These are phyloP conservation scores for Cladosporium cucumerinum DNA, from an alignment of 2,329 filamentous ascomycete genomes.

Conservation along the genomic window DNA sequence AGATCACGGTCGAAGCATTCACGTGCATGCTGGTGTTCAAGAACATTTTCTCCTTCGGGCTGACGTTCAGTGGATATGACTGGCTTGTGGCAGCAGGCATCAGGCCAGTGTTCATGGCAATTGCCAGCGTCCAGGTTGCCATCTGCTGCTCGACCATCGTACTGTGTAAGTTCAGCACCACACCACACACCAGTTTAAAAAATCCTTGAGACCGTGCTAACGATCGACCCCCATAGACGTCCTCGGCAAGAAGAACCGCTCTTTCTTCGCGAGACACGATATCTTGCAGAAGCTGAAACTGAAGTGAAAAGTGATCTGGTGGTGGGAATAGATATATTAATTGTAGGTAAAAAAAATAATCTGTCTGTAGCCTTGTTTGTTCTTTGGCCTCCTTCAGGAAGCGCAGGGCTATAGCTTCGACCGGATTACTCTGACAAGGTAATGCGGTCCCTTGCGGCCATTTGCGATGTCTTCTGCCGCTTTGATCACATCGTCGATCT, in stretches of 20 bases:
- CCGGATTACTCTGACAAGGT: conserved; percentile 4
- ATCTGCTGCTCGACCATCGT: conserved; percentile 73
- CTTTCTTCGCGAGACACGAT: conserved; percentile 73
- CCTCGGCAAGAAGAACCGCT: conserved; percentile 72
- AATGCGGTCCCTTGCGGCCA: conserved; percentile 3
- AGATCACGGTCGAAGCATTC: conserved; percentile 82
- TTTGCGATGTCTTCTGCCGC: background rate
- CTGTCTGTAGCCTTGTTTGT: background rate
- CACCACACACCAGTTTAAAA: background rate
- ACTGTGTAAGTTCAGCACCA: conserved; percentile 61
- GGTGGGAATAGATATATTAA: background rate
- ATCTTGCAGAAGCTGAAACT: conserved; percentile 50
- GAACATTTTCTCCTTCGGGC: conserved; percentile 83
- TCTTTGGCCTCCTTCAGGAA: too few relatives aligned
- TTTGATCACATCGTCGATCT: conserved; percentile 10
- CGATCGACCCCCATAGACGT: conserved; percentile 53
- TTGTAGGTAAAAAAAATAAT: background rate
- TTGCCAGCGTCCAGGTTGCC: conserved; percentile 73
- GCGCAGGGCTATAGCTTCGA: background rate
- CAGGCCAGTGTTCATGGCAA: conserved; percentile 65
- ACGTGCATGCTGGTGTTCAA: conserved; percentile 91
- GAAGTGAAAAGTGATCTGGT: background rate
- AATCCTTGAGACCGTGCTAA: background rate
- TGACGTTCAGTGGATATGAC: conserved; percentile 80
- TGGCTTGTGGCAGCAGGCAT: conserved; percentile 68